Evolutionary conservation across 768 basidiomycete species (phyloP), one percentile per base, ranked within the genome.

Genomic region (Rhodotorula kratochvilovae): DNA sequence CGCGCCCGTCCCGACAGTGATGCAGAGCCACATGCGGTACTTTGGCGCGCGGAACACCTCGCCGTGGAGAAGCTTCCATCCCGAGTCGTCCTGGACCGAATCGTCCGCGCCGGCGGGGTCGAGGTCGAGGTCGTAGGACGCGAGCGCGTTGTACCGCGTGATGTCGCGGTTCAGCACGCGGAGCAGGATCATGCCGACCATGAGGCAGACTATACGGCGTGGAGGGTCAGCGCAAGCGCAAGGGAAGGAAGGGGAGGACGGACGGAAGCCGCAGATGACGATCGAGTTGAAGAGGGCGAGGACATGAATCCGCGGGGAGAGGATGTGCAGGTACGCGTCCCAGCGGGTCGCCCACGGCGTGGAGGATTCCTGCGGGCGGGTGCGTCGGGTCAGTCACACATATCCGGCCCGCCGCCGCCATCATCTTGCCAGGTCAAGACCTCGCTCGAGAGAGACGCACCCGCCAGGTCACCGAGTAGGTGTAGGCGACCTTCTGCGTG

Each of bases 1-100:
- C 39, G 87, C 83, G 15, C 92, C 92, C 77, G 92, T 97, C 19
- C 95, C 95, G n/a, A 90, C 87, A 81, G 93, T 85, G 48, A 92
- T 85, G 6, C 92, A 88, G 15, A 98, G 82, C 15, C 89, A 73
- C 84, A 93, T 86, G 0, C 92, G 87, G 63, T 88, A 85, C 56
- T 82, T 81, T 1, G 95, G 95, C 2, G 88, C 83, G 31, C 95
- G 86, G 84, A 97, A 98, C 27, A 98, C 91, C 81, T 98, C 95
- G 31, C 92, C 93, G 76, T 96, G 92, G 33, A 98, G 88, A 27
- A 98, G 86, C 79, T 98, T 98, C 95, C 95, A 98, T 3, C 95
- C 95, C 86, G 89, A 95, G 76, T 98, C 95, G 82, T 98, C 95
- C 66, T 78, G 76, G 23, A 68, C 45, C 43, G 43, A 87, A 75